Evolutionary conservation across 2,329 filamentous ascomycete genomes (phyloP).

Genomic region (Colletotrichum liaoningense): DNA sequence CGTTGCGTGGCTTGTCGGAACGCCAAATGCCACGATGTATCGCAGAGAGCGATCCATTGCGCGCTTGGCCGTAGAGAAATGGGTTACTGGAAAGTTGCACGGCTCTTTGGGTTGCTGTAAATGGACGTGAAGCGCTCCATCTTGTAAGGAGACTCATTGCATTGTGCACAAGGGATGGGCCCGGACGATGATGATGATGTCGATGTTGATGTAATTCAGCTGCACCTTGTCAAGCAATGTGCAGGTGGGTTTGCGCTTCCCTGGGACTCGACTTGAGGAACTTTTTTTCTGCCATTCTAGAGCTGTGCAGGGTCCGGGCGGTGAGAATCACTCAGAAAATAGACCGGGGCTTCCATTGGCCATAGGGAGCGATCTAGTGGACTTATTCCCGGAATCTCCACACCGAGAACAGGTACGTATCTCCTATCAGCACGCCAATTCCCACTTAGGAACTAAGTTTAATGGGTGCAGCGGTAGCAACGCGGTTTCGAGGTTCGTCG

Average conservation of each 20-base stretch:
- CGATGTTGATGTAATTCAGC: neutral
- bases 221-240: neutral
- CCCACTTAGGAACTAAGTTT: neutral
- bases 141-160: slow-evolving; percentile 36
- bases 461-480: slow-evolving; percentile 2
- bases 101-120: neutral
- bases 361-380: neutral
- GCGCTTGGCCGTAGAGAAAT: slow-evolving; percentile 12
- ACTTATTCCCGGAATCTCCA: neutral
- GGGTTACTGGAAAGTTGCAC: neutral
- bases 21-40: slow-evolving; percentile 75
- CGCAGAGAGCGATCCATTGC: slow-evolving; percentile 64
- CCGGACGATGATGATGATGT: neutral
- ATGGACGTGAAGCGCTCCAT: slow-evolving; percentile 25
- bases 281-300: slow-evolving; percentile 34
- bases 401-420: neutral
- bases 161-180: slow-evolving; percentile 17
- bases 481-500: slow-evolving; percentile 29
- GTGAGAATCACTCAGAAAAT: neutral
- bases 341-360: neutral
- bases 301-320: slow-evolving; percentile 17
- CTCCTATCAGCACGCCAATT: neutral
- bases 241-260: neutral
- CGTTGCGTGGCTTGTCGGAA: slow-evolving; percentile 47
- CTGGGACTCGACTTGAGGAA: neutral